Percentiles rank a stretch among this genome's conserved stretches.
These are phyloP conservation scores for Misopates orontium DNA, from an alignment of 257 asterid species.

Conservation along the genomic window DNA sequence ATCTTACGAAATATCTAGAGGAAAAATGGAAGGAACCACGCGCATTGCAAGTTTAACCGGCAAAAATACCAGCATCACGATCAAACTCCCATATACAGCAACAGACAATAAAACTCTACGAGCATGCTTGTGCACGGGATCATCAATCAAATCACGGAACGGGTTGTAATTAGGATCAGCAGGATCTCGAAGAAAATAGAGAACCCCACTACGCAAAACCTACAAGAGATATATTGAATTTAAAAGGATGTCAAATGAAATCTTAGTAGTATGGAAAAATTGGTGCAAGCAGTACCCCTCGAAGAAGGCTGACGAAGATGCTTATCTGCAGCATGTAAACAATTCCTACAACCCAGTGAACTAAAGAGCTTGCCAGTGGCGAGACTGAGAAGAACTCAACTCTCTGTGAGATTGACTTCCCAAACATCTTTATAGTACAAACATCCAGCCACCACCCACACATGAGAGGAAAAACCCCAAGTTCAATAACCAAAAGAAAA, in stretches of 20 bases:
- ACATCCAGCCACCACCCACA: slow-evolving; percentile 99
- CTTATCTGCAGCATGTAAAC: slow-evolving; percentile 98
- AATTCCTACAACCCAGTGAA: slow-evolving; percentile 98
- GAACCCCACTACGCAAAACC: slow-evolving; percentile 96
- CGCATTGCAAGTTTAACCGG: slow-evolving; percentile 98
- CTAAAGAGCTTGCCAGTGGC: slow-evolving; percentile 94
- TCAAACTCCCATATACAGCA: slow-evolving; percentile 93
- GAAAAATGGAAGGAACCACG: slow-evolving; percentile 84
- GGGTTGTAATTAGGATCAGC: slow-evolving; percentile 99
- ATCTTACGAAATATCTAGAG: slow-evolving; percentile 95
- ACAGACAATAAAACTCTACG: slow-evolving; percentile 95
- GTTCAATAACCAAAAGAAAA: slow-evolving; percentile 95
- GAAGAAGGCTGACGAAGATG: slow-evolving; percentile 98
- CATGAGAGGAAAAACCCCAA: slow-evolving; percentile 97
- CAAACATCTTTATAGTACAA: slow-evolving; percentile 94
- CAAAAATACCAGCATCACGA: slow-evolving; percentile 93
- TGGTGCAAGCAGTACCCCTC: slow-evolving; percentile 66
- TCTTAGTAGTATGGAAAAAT: not conserved
- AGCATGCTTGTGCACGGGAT: slow-evolving; percentile 99
- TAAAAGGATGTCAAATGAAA: not conserved
- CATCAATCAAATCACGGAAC: slow-evolving; percentile 95
- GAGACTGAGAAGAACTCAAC: slow-evolving; percentile 94
- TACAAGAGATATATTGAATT: slow-evolving; percentile 34
- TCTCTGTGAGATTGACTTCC: slow-evolving; percentile 87
- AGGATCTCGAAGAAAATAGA: slow-evolving; percentile 96